phyloP scores from a whole-genome alignment of 176 grass and related monocot genomes.

The Aechmea fasciata region DNA sequence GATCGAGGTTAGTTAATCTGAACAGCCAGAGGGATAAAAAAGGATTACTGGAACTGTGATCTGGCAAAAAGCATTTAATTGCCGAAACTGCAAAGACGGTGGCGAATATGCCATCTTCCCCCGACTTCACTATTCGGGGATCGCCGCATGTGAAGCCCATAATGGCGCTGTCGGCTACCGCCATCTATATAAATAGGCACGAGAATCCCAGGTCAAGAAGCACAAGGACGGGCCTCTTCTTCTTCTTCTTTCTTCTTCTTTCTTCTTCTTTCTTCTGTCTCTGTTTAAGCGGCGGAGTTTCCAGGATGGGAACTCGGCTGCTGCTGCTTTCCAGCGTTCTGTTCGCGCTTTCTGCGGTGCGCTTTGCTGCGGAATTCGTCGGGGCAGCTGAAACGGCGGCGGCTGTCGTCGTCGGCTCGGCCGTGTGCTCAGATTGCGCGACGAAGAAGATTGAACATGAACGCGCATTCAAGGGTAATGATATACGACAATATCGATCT shows the following conservation, averaged over 20 bases:
- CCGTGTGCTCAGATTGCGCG: slow-evolving; percentile 42
- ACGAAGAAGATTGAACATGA: slow-evolving; percentile 16
- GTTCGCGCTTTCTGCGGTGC: neutral
- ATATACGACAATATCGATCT: neutral
- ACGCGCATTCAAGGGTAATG: slow-evolving; percentile 31
- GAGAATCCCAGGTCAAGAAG: neutral
- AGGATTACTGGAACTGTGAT: too few relatives aligned
- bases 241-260: neutral
- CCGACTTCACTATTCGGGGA: neutral
- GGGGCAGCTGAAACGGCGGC: neutral
- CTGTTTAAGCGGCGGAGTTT: neutral
- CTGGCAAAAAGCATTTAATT: neutral
- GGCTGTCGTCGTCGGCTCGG: slow-evolving; percentile 23
- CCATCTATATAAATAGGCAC: neutral
- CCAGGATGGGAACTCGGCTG: neutral
- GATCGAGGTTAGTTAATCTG: too few relatives aligned
- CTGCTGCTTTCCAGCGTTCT: neutral
- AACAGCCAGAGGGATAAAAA: too few relatives aligned
- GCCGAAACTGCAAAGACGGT: neutral
- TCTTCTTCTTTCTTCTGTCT: too few relatives aligned
- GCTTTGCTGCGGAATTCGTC: neutral
- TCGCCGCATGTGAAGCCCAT: neutral
- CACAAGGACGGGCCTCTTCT: neutral
- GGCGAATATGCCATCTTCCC: neutral
- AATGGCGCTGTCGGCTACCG: neutral